Conservation (phyloP, 768 basidiomycete genomes). For the Rhizopogon rudus region DNA sequence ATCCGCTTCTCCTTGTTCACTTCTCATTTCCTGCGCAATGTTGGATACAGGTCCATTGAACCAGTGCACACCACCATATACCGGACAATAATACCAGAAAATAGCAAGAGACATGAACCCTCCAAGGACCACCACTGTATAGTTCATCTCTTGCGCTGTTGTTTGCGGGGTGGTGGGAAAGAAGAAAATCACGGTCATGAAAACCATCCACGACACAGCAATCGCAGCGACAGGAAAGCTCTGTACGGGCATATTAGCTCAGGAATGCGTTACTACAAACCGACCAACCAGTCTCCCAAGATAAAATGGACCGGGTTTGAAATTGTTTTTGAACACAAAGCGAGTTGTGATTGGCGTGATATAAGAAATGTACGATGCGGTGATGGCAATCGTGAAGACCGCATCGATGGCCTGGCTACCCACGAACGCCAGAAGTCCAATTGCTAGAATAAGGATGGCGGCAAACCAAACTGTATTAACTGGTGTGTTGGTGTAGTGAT, state of each 20-base stretch:
- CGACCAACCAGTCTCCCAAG: conserved; percentile 29
- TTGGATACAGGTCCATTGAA: conserved; percentile 23
- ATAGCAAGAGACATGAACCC: conserved; percentile 21
- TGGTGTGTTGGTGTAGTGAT: conserved; percentile 45
- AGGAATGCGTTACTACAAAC: neutral
- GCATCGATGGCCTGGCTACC: conserved; percentile 55
- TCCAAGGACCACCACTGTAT: conserved; percentile 29
- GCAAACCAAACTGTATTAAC: conserved; percentile 53
- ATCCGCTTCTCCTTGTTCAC: neutral
- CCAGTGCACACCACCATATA: conserved; percentile 22
- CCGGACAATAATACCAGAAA: conserved; percentile 7
- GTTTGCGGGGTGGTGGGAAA: conserved; percentile 27
- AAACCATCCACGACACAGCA: conserved; percentile 31
- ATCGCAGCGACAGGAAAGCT: conserved; percentile 26
- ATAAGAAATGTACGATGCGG: conserved; percentile 46
- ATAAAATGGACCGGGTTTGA: conserved; percentile 52
- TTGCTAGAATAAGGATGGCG: conserved; percentile 39
- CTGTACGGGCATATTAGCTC: conserved; percentile 2
- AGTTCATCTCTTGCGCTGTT: conserved; percentile 32
- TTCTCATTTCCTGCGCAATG: neutral
- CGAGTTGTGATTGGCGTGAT: conserved; percentile 50
- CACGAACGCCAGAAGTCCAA: conserved; percentile 58
- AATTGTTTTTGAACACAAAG: conserved; percentile 41
- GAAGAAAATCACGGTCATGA: conserved; percentile 27
- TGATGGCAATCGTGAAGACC: conserved; percentile 46